Evolutionary conservation across 1,284 basidiomycete species (phyloP).

Genomic region (Xanthoconium separans): DNA sequence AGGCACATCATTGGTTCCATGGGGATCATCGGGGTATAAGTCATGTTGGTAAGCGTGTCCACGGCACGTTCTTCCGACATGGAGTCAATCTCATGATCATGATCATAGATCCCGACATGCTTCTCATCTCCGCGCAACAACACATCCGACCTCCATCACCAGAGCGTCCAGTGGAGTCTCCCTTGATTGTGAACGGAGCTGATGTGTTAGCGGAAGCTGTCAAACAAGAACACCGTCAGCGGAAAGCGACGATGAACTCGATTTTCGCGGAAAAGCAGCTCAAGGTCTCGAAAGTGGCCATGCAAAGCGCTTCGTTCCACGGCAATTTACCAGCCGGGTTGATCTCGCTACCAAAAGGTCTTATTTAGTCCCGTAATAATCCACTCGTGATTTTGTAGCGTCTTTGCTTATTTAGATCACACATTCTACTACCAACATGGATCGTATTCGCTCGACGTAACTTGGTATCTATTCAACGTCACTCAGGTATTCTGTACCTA

Average conservation of each 20-base stretch:
- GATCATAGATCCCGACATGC: conserved; percentile 25
- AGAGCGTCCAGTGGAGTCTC: conserved; percentile 24
- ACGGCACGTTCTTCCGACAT: not conserved
- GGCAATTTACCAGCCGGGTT: not conserved
- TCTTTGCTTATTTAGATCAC: too few relatives aligned
- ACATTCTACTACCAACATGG: not conserved
- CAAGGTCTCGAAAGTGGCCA: conserved; percentile 54
- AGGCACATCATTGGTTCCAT: conserved; percentile 67
- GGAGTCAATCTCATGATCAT: not conserved
- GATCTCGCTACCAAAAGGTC: conserved; percentile 12
- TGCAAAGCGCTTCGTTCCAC: conserved; percentile 26
- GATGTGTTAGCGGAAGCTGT: conserved; percentile 38
- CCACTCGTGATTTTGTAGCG: not conserved
- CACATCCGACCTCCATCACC: conserved; percentile 27
- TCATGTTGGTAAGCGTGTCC: conserved; percentile 44
- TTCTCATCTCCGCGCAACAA: conserved; percentile 20
- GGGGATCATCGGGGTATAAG: conserved; percentile 56
- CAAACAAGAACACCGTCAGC: conserved; percentile 40
- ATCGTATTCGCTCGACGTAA: too few relatives aligned
- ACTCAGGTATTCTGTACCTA: too few relatives aligned
- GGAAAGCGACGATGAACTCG: conserved; percentile 40
- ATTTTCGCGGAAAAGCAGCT: conserved; percentile 47
- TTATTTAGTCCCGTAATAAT: conserved; percentile 3
- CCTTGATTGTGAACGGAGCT: conserved; percentile 28
- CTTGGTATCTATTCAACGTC: too few relatives aligned